phyloP scores from a whole-genome alignment of 331 rosid species.

The Pyracantha coccinea region DNA sequence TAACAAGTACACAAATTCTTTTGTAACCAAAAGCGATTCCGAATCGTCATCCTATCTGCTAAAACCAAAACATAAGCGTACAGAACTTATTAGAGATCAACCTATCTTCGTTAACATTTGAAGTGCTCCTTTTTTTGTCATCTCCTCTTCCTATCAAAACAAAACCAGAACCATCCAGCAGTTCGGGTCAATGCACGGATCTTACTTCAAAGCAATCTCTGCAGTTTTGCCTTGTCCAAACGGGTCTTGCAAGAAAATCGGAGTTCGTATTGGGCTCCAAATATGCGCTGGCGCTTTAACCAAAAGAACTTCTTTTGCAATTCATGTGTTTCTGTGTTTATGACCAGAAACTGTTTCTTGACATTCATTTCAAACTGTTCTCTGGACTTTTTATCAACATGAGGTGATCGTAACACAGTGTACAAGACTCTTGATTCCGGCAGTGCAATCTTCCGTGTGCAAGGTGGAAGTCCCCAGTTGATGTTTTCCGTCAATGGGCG shows the following conservation, averaged over 20 bases:
- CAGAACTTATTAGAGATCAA: no score
- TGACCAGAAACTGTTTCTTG: conserved; percentile 12
- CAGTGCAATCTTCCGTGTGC: conserved; percentile 6
- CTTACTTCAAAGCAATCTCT: background rate
- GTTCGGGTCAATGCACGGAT: no score
- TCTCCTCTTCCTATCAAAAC: no score
- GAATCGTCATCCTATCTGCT: no score
- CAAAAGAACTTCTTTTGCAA: conserved; percentile 17
- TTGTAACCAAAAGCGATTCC: no score
- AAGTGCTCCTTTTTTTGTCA: no score
- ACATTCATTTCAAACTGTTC: conserved; percentile 16
- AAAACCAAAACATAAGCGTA: no score
- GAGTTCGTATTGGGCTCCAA: background rate
- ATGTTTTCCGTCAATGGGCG: background rate
- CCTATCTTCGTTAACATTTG: no score
- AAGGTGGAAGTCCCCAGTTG: background rate
- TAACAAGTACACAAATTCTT: background rate
- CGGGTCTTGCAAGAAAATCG: background rate
- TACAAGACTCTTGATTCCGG: conserved; percentile 7
- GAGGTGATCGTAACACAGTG: conserved; percentile 16
- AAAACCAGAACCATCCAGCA: no score
- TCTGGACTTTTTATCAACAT: conserved; percentile 17
- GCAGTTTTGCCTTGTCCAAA: background rate
- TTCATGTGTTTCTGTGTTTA: conserved; percentile 7
- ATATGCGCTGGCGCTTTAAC: conserved; percentile 2